Percentiles rank a stretch among this genome's conserved stretches.
Conservation (phyloP, 768 basidiomycete species). For the Gautieria morchelliformis region DNA sequence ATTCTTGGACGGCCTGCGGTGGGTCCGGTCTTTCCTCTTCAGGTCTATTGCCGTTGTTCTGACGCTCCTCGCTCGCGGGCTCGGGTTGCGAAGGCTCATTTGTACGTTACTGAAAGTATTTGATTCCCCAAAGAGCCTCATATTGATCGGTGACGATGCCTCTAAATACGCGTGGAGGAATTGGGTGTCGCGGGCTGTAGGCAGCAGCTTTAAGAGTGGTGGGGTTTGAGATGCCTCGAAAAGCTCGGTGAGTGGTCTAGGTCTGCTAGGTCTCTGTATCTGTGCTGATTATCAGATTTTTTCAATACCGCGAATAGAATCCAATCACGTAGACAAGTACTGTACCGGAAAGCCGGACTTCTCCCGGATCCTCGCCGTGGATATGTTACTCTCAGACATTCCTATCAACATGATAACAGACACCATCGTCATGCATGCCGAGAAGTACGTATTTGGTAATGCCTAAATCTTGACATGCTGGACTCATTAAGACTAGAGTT, state of each 20-base stretch:
- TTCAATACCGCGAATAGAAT: neutral
- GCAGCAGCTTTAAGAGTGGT: constrained; percentile 73
- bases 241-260: constrained; percentile 58
- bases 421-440: constrained; percentile 82
- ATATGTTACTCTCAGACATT: constrained; percentile 82
- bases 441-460: constrained; percentile 43
- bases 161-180: constrained; percentile 36
- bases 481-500: constrained; percentile 29
- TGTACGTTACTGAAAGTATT: constrained; percentile 91
- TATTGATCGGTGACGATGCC: constrained; percentile 40
- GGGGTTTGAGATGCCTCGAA: constrained; percentile 68
- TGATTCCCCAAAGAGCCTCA: constrained; percentile 72
- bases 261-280: too few species aligned
- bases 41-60: too few species aligned
- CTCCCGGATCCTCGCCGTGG: constrained; percentile 88
- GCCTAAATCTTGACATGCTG: neutral
- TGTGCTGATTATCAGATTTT: too few species aligned
- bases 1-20: too few species aligned
- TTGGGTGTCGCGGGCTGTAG: constrained; percentile 86
- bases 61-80: constrained; percentile 71
- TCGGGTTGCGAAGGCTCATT: constrained; percentile 75
- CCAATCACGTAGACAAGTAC: constrained; percentile 47
- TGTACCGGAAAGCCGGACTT: constrained; percentile 89
- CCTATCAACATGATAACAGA: constrained; percentile 84
- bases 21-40: too few species aligned